Base-by-base conservation (phyloP, 441 rosid genomes). In the Hura crepitans region DNA sequence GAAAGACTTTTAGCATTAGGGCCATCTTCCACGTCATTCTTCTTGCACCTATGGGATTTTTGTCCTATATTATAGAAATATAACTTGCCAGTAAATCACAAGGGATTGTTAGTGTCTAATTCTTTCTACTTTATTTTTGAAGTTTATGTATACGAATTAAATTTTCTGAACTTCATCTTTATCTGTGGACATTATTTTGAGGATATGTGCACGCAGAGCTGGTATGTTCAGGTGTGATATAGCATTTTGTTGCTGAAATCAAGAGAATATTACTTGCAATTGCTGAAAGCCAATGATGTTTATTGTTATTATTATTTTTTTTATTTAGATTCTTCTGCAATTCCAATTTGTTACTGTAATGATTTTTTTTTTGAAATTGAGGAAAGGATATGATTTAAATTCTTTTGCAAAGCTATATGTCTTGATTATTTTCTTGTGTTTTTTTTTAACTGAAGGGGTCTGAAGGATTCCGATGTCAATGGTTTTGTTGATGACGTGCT, bases 401-500 rank as follows among this genome's bases (percentile, higher is more conserved):
- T 14, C 7, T 46, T 22, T 45, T 58, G 43, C 14, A 22, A 55
- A 47, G 8, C 28, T 68, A 0, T 64, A n/a, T 43, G 37, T 59
- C 25, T 75, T 66, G 60, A 39, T 47, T 56, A 57, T 72, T 67
- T 66, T 27, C 12, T 20, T 62, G 25, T 63, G 64, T 39, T 0
- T 59, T 68, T 63, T 68, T 68, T 5, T 33, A 42, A 39, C 51
- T 27, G n/a, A 69, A 91, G 98, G 86, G 85, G 87, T 65, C 68
- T 94, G 87, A 81, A 81, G 61, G 97, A 84, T n/a, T 63, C 84
- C 0, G 81, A 84, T 56, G 89, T 88, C 50, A 86, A 88, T 73
- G 80, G 74, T 46, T 94, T 94, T 82, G 93, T 94, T 64, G 94
- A 89, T 54, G 90, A 90, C 68, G 97, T 92, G 74, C 89, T 95